Evolutionary conservation across 257 asterid species (phyloP), one percentile per base, ranked within the genome.

Genomic region (Coffea eugenioides): DNA sequence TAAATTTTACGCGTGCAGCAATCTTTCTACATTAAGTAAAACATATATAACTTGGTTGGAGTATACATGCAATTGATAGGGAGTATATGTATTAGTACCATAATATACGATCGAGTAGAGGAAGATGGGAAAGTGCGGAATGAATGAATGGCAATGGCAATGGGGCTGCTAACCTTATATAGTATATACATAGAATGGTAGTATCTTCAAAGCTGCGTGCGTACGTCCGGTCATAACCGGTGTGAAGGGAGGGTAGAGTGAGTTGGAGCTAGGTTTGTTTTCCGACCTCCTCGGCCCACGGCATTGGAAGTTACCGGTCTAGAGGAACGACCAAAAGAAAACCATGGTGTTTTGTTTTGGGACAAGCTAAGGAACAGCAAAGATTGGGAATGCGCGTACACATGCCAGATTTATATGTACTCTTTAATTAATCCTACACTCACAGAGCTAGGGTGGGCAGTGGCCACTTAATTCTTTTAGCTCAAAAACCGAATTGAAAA

Each of bases 311-410:
- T 59, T 27, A 4, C 27, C 21, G 14, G 10, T 15, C 5, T 4
- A 8, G 31, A 8, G 73, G 31, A 65, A 34, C 67, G 6, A 62
- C 9, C 59, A 64, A 3, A 16, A 76, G 5, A 36, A 21, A 16
- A 20, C 43, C 43, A 41, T 74, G 68, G 43, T 39, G 43, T 31
- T 31, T 31, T 31, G 43, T 13, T 43, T 76, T 76, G 41, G 14
- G 34, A 59, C 34, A 59, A 27, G 27, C 27, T 27, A 27, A 11
- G 70, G 57, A 75, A 75, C 52, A 21, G 16, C 57, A 52, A 39
- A 64, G 73, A 76, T 62, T 43, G 64, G 51, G 64, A 64, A 65
- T 76, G 27, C 73, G 23, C 64, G 46, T 76, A 56, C 73, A 73
- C 48, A 76, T 43, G 64, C 16, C 52, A 41, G 57, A 75, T 59